Base-by-base conservation (phyloP, 2,329 filamentous ascomycete species). In the Fulvia fulva region DNA sequence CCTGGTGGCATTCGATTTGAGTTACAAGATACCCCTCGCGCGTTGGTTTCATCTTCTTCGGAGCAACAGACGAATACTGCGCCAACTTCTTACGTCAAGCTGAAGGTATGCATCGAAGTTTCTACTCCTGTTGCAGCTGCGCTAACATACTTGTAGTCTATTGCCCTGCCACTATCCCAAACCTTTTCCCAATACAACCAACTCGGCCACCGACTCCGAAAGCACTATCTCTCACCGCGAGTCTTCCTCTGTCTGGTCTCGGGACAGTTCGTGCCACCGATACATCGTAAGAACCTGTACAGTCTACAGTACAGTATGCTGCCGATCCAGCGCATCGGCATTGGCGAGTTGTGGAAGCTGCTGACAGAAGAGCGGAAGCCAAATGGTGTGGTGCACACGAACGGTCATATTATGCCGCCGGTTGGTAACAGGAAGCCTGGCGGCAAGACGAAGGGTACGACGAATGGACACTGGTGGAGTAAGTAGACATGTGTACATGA, bases 181-280 rank as follows among this genome's bases (percentile, higher is more conserved):
- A 97, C 97, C 85, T 97, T 99, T 75, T 85, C 95, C 60, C 92
- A 97, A 70, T 99, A 99, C 76, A 96, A 95, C 71, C 91, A 97
- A 73, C 90, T 99, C 68, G 91, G 89, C 26, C 86, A 90, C 63
- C 90, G 94, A 50, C 90, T 99, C 62, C 87, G 91, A 57, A 96
- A 96, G 73, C 94, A 99, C 76, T 99, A 99, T 73, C 81, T 97
- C 45, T 93, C 91, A 0, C 91, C 91, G 0, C 84, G 87, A 14
- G 95, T 99, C 21, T 83, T 97, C 50, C 81, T 96, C 41, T 94
- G 91, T 68, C 86, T 99, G 1, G 80, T 92, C 23, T 96, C 91
- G 0, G 94, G 94, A 58, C 89, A 89, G 61, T 97, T 97, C 65
- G 91, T 97, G 14, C 63, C 68, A 45, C 93, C 95, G 0, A 95